Conservation (phyloP, 192 early-diverging fungal genomes). For the Backusella mclennaniae region DNA sequence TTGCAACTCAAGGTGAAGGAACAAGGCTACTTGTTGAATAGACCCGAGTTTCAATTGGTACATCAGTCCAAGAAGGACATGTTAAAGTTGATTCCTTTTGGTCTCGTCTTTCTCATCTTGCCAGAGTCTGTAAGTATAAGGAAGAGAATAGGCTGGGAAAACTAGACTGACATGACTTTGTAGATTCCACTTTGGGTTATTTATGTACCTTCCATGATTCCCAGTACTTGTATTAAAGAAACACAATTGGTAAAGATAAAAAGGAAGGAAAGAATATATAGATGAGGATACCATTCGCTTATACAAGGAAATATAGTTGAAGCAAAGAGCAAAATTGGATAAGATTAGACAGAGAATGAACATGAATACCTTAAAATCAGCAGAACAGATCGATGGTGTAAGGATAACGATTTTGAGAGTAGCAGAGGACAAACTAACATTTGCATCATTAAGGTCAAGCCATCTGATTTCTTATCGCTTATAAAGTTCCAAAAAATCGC, state of each 20-base stretch:
- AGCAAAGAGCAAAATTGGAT: slow-evolving; percentile 44
- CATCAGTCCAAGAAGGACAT: slow-evolving; percentile 45
- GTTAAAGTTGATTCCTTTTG: slow-evolving; percentile 51
- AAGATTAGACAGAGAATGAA: slow-evolving; percentile 45
- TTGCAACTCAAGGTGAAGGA: slow-evolving; percentile 33
- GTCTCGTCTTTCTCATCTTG: slow-evolving; percentile 39
- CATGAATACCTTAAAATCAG: slow-evolving; percentile 41
- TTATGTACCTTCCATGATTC: slow-evolving; percentile 49
- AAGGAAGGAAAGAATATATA: not conserved
- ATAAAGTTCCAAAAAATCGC: slow-evolving; percentile 35
- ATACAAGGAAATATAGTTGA: slow-evolving; percentile 27
- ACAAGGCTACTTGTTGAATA: slow-evolving; percentile 37
- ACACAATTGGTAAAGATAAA: slow-evolving; percentile 42
- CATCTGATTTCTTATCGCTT: slow-evolving; percentile 36
- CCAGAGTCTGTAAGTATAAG: slow-evolving; percentile 37
- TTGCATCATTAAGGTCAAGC: slow-evolving; percentile 32
- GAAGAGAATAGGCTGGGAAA: not conserved
- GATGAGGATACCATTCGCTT: not conserved
- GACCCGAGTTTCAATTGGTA: slow-evolving; percentile 49
- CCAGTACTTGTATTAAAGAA: slow-evolving; percentile 51
- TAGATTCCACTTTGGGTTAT: slow-evolving; percentile 49
- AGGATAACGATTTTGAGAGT: not conserved
- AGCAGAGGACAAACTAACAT: not conserved
- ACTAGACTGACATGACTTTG: too few species aligned
- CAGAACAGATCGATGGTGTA: slow-evolving; percentile 38